phyloP scores from a whole-genome alignment of 805 yeast species.

The Candida nonsorbophila region DNA sequence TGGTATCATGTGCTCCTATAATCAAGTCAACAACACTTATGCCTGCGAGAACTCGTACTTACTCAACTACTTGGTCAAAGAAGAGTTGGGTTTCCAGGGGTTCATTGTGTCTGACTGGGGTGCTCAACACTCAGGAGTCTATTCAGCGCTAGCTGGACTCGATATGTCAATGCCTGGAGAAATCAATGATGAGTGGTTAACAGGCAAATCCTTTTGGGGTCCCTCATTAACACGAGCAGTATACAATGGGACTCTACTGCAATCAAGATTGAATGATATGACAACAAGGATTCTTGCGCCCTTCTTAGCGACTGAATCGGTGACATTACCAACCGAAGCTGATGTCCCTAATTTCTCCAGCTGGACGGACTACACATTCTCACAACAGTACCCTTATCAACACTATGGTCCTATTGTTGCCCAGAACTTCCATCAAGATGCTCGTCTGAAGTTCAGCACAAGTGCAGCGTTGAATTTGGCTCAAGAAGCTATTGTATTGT shows the following conservation, averaged over 20 bases:
- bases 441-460: conserved; percentile 43
- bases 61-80: conserved; percentile 51
- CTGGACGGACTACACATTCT: conserved; percentile 53
- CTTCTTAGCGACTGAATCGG: conserved; percentile 40
- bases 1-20: conserved; percentile 58
- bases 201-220: conserved; percentile 55
- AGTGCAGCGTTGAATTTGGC: conserved; percentile 49
- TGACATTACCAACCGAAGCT: conserved; percentile 33
- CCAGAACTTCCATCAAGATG: conserved; percentile 52
- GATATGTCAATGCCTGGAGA: conserved; percentile 68
- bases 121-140: conserved; percentile 55
- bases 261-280: conserved; percentile 55
- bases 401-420: conserved; percentile 49
- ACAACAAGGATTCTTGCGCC: conserved; percentile 55
- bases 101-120: conserved; percentile 66
- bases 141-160: conserved; percentile 52
- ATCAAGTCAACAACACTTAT: conserved; percentile 50
- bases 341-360: conserved; percentile 51
- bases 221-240: conserved; percentile 51
- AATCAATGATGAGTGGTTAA: conserved; percentile 46
- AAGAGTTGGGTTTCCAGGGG: conserved; percentile 62
- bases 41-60: conserved; percentile 57
- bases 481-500: conserved; percentile 50
- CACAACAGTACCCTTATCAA: conserved; percentile 50
- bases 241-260: conserved; percentile 50